phyloP scores from a whole-genome alignment of 805 yeast genomes.

The Wickerhamomyces ciferrii region DNA sequence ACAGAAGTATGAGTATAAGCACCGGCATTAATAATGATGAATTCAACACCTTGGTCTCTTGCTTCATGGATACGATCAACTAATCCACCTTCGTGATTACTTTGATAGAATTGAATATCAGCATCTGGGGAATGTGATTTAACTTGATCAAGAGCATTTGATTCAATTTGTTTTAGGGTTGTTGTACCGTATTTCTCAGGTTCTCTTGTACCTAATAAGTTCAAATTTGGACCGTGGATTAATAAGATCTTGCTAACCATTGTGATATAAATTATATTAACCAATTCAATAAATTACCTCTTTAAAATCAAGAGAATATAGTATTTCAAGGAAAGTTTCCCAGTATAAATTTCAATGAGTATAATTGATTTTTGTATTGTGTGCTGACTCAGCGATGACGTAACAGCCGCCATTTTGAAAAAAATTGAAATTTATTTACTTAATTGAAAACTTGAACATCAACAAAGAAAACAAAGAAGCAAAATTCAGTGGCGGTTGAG shows the following conservation, averaged over 20 bases:
- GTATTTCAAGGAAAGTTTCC: too few relatives aligned
- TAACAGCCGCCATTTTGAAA: not conserved
- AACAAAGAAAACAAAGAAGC: too few relatives aligned
- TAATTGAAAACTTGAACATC: not conserved
- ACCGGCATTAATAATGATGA: conserved; percentile 45
- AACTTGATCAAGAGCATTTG: conserved; percentile 26
- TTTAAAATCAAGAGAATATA: too few relatives aligned
- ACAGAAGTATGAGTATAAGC: conserved; percentile 49
- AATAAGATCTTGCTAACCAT: conserved; percentile 27
- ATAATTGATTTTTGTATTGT: too few relatives aligned
- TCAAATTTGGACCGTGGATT: conserved; percentile 45
- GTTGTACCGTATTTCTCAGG: conserved; percentile 48
- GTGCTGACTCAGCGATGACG: not conserved
- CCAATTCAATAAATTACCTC: too few relatives aligned
- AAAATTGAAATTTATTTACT: not conserved
- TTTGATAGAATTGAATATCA: conserved; percentile 32
- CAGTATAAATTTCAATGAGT: too few relatives aligned
- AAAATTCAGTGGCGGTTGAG: too few relatives aligned
- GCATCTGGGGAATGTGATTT: conserved; percentile 20
- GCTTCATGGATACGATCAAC: conserved; percentile 45
- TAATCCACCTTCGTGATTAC: conserved; percentile 41
- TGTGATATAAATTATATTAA: too few relatives aligned
- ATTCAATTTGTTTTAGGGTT: conserved; percentile 36
- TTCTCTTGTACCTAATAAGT: conserved; percentile 42
- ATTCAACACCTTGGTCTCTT: conserved; percentile 27